Base-by-base conservation (phyloP, 2,329 filamentous ascomycete species). In the Apiospora malaysiana region DNA sequence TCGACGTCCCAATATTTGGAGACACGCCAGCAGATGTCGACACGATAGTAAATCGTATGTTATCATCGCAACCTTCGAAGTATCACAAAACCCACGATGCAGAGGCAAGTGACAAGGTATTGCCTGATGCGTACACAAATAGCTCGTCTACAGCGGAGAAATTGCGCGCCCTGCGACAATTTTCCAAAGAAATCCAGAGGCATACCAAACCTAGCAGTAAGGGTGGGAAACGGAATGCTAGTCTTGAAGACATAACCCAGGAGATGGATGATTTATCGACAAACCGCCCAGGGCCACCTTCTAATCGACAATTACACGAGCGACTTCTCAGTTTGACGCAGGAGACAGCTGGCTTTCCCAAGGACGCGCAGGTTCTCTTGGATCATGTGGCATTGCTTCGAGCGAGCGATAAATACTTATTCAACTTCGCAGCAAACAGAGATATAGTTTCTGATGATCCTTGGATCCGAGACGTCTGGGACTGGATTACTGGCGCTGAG, bases 381-480 rank as follows among this genome's bases (percentile, higher is more conserved):
- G 87, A 91, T 72, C 87, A 91, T 72, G 79, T 84, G 4, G 90
- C 90, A 84, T 80, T 91, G 12, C 80, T 89, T 47, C 87, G 90
- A 21, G 88, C 89, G 9, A 88, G 87, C 73, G 88, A 90, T 74
- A 87, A 85, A 70, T 92, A 92, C 73, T 81, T 91, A 0, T 91
- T 92, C 72, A 84, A 94, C 76, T 90, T 89, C 71, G 81, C 82
- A 21, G 87, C 84, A 66, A 96, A 96, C 76, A 87, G 88, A 72
- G 82, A 86, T 7, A 87, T 95, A n/a, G 86, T 93, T 1, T 84
- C 86, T 7, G 92, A 94, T 72, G 91, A 95, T 76, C 89, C 88
- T 42, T 93, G 92, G 89, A 83, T 95, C n/a, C 87, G 90, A 71
- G 91, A 93, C 70, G 83, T 93, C n/a, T 97, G 94, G 94, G 88